These are phyloP conservation scores for Fusarium sp. DNA, from an alignment of 2,329 filamentous ascomycete species.

Conservation along the genomic window DNA sequence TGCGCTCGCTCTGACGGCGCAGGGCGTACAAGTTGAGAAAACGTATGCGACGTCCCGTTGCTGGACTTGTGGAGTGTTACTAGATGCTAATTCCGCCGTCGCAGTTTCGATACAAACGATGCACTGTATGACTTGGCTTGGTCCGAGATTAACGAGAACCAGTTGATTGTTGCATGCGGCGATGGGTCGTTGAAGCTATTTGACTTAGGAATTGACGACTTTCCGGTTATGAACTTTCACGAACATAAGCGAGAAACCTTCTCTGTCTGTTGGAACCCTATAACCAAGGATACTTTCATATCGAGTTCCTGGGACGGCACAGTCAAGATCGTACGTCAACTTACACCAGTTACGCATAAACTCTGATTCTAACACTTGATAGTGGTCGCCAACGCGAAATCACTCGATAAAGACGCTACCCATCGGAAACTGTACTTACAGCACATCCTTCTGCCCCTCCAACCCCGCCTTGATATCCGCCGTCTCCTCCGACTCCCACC, in stretches of 20 bases:
- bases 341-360: neutral
- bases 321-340: slow-evolving; percentile 74
- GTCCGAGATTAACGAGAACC: slow-evolving; percentile 97
- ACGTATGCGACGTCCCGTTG: slow-evolving; percentile 60
- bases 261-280: slow-evolving; percentile 89
- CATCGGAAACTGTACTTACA: slow-evolving; percentile 93
- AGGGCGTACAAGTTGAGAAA: slow-evolving; percentile 86
- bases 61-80: neutral
- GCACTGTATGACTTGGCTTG: slow-evolving; percentile 93
- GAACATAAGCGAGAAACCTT: slow-evolving; percentile 96
- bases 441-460: slow-evolving; percentile 87
- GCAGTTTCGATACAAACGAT: slow-evolving; percentile 94
- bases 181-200: slow-evolving; percentile 96
- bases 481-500: slow-evolving; percentile 86
- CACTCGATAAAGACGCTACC: slow-evolving; percentile 85
- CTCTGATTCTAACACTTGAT: neutral
- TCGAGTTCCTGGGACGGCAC: slow-evolving; percentile 97
- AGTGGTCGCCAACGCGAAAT: slow-evolving; percentile 84
- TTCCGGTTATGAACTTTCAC: slow-evolving; percentile 89
- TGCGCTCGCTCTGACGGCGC: slow-evolving; percentile 80
- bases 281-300: slow-evolving; percentile 88
- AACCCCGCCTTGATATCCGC: slow-evolving; percentile 85
- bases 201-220: slow-evolving; percentile 81
- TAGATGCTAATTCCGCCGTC: neutral
- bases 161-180: slow-evolving; percentile 86